Base-by-base conservation (phyloP, 2,329 filamentous ascomycete species). In the Cladophialophora psammophila region DNA sequence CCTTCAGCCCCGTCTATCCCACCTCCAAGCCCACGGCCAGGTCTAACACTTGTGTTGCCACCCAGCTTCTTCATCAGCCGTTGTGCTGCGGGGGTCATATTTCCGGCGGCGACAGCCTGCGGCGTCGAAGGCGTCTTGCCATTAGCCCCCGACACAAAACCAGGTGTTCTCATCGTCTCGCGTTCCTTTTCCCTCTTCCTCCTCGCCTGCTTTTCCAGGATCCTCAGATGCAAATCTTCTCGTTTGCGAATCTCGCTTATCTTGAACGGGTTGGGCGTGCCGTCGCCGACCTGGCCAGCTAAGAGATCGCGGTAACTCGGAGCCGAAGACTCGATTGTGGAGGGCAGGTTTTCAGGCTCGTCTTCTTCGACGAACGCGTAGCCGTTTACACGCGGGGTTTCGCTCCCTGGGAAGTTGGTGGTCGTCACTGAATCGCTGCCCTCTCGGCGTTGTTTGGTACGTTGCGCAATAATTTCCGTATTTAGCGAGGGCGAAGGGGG, bases 291-390 rank as follows among this genome's bases (percentile, higher is more conserved):
- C 38, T 80, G 73, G 26, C 74, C 68, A 31, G 73, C 71, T 12
- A 77, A 35, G 36, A 75, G 60, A 60, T 76, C 71, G 65, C 75
- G 72, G 64, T 77, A 77, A 38, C 70, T 72, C 48, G 80, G 79
- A 7, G 91, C 80, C 62, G 89, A 80, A 74, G 90, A 83, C 71
- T 71, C 73, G 69, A 81, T 70, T n/a, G 82, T 79, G 54, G 76
- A 69, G n/a, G 75, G 50, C 7, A 77, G 74, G 1, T 75, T 72
- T 15, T 81, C 80, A 20, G 78, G 72, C 59, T 83, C 83, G 60
- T 83, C 91, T 64, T 96, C 93, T 72, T 97, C 93, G 40, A 99
- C 94, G 78, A 97, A 98, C 0, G 93, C 87, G 77, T 97, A 99
- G 1, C 95, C 95, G 70, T 96, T 96, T 0, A 98, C 92, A 1